Evolutionary conservation across 2,329 filamentous ascomycete species (phyloP), one percentile per base, ranked within the genome.

Genomic region (Penicillium brasilianum): DNA sequence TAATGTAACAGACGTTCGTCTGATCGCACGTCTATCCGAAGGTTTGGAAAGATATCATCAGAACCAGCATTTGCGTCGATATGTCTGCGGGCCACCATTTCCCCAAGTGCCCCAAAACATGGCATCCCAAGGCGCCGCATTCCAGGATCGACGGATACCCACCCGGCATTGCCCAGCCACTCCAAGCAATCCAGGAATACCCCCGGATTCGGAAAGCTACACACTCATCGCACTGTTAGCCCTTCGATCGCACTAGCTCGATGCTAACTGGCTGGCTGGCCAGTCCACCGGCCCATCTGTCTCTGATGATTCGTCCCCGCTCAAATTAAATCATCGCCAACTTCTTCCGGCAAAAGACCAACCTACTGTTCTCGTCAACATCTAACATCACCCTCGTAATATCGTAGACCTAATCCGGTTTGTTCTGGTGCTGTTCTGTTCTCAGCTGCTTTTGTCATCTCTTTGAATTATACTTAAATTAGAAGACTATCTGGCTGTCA

Each of bases 301-400:
- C 16, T 18, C 30, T 11, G 32, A 11, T n/a, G 28, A n/a, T 34
- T 50, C 3, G 30, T n/a, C n/a, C 18, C 18, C n/a, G 20, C 10
- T 16, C 48, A n/a, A n/a, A n/a, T 18, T 25, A 13, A 13, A 14
- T n/a, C 5, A 28, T 28, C 25, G 25, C 25, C 25, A 18, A 10
- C 13, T 39, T 18, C 16, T 3, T 25, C 10, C 4, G 49, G 32
- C 3, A 28, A 2, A n/a, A 6, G 34, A 8, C 10, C 44, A 7
- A 41, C 22, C 6, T 28, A 30, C 59, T 55, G 59, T 61, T 61
- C 58, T 58, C 55, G 46, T 61, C 16, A 43, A 41, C 44, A 44
- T 52, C 18, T 11, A 28, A 51, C 18, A 55, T 48, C 59, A 30
- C 20, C 7, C 18, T 50, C n/a, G 18, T 34, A 14, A 11, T 9